Evolutionary conservation across 2,329 filamentous ascomycete genomes (phyloP), one percentile per base, ranked within the genome.

Genomic region (Apiospora aurea): DNA sequence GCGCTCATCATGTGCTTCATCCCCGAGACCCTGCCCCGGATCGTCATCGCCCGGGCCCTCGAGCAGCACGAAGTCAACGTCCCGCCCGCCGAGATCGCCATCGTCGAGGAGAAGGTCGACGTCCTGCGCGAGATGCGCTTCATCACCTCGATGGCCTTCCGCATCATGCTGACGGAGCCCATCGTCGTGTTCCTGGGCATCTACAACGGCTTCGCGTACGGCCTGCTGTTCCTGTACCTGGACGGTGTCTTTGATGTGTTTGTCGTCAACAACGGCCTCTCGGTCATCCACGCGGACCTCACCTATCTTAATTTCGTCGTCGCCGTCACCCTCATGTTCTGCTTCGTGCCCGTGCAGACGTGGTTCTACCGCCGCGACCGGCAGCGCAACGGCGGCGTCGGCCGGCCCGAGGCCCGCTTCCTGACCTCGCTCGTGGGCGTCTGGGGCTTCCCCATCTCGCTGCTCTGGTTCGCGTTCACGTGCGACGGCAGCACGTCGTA

Each of bases 261-360:
- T 73, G 79, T 81, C n/a, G 74, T 82, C 73, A 81, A 84, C 73
- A 84, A 84, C 69, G 78, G 78, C 18, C 78, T 84, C 64, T 82
- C 81, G 76, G 81, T 79, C 73, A 80, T 84, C 71, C 75, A 73
- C 10, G 81, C 81, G n/a, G 80, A 82, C 67, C 76, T 84, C 57
- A 83, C 82, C 0, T 83, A 82, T 72, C 81, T 84, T 70, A 85
- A 84, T 71, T 83, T 84, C 73, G 80, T 83, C 71, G 83, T 83
- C 34, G 82, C 82, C 51, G 83, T 84, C 13, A 76, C 81, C 13
- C 74, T 82, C 72, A 84, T 83, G 78, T 82, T 84, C 77, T 75
- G 75, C 70, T 83, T 84, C 75, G 75, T 84, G 26, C 83, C 83
- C 1, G 76, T 85, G 8, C 83, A 85, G 74, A 85, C 83, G 7